Base-by-base conservation (phyloP, 192 early-diverging fungal genomes). In the Coemansia sp. region DNA sequence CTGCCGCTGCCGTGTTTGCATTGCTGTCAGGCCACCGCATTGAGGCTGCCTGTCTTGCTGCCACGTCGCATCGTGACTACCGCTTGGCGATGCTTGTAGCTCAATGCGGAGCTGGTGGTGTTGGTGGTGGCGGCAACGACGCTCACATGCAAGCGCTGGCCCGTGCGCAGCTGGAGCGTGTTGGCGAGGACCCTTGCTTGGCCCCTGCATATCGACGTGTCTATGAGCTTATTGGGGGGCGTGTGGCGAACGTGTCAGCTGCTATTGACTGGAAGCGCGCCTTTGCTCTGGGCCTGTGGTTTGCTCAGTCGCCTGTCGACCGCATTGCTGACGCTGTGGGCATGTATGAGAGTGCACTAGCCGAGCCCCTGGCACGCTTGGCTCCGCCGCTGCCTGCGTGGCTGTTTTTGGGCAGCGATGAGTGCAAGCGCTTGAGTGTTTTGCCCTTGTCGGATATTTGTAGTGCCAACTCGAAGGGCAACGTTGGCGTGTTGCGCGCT, bases 31-130 rank as follows among this genome's bases (percentile, higher is more conserved):
- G 87, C 33, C 80, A 90, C 65, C 81, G 85, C 67, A 73, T 95
- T 37, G 71, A 84, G 1, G 73, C 79, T 8, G 94, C 95, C 0
- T 84, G 88, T 24, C 50, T 83, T 42, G 83, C 79, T 9, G 89
- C 93, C 3, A 81, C 93, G 0, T 71, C 83, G 43, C 81, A 82
- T 34, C 71, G 84, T 20, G 85, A 95, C 71, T 87, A 88, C 61
- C 84, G 86, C 2, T 82, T 95, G 33, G 91, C 94, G 0, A 93
- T 90, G 7, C 74, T 95, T 31, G 56, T 97, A 24, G 67, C 90
- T 6, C 95, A 95, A 71, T 58, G 70, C 18, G 74, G 79, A 20
- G 61, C 56, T 0, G 79, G 79, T 28, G 69, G 45, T 0, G 67
- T 90, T 3, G 86, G 79, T 60, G 92, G 84, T 13, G 86, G 79